phyloP scores from a whole-genome alignment of 305 asterid species.

The Striga hermonthica region DNA sequence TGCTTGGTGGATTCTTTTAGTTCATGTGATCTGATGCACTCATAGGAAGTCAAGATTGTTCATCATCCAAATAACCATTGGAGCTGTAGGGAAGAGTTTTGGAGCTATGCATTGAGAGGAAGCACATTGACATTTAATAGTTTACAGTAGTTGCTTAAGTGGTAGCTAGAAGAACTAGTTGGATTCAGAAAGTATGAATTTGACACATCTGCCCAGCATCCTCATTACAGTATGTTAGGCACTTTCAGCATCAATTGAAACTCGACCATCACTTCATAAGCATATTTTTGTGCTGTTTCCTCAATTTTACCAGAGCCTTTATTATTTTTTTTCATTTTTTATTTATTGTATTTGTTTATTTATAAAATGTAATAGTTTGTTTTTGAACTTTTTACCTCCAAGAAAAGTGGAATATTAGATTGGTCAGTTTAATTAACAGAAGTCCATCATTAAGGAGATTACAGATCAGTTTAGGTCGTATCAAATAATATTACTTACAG shows the following conservation, averaged over 20 bases:
- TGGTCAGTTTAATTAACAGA: not conserved
- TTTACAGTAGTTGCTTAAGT: not conserved
- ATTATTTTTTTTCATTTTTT: not conserved
- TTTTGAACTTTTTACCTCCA: not conserved
- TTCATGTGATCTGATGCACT: not conserved
- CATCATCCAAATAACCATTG: not conserved
- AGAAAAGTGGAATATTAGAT: slow-evolving; percentile 1
- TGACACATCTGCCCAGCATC: not conserved
- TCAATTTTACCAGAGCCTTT: not conserved
- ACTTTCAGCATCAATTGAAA: too few species aligned
- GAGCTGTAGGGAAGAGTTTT: not conserved
- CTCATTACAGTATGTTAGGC: not conserved
- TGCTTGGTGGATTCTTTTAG: slow-evolving; percentile 21
- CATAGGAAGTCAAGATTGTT: not conserved
- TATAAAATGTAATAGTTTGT: not conserved
- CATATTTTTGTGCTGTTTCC: not conserved
- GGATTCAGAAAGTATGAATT: not conserved
- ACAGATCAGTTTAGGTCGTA: not conserved
- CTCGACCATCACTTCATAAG: slow-evolving; percentile 14
- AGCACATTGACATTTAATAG: slow-evolving; percentile 3
- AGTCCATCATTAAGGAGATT: slow-evolving; percentile 4
- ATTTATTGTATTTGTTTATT: not conserved
- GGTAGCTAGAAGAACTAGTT: not conserved
- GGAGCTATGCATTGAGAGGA: not conserved
- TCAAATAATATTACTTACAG: not conserved